Conservation (phyloP, 2,329 filamentous ascomycete species). For the Aspergillus sp. region DNA sequence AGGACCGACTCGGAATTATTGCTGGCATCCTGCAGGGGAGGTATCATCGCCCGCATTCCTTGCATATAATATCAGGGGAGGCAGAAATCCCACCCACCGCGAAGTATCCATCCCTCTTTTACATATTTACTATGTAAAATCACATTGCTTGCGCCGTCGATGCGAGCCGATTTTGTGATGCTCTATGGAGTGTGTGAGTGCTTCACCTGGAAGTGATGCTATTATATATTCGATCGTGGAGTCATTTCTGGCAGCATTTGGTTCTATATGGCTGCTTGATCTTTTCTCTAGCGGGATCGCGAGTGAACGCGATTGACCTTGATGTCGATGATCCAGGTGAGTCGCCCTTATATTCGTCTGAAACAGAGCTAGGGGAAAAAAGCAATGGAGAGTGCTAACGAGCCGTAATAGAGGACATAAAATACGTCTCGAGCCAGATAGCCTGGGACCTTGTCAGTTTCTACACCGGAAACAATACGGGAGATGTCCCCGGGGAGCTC, state of each 20-base stretch:
- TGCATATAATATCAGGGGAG: neutral
- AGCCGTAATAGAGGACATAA: neutral
- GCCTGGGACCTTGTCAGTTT: slow-evolving; percentile 14
- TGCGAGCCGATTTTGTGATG: too few species aligned
- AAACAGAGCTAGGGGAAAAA: neutral
- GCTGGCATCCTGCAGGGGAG: neutral
- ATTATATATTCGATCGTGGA: neutral
- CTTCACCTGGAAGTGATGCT: neutral
- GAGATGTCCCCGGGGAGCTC: slow-evolving; percentile 40
- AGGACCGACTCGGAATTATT: neutral
- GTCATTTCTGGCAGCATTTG: neutral
- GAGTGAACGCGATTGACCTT: neutral
- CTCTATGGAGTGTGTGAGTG: neutral
- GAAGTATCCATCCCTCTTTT: neutral
- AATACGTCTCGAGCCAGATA: neutral
- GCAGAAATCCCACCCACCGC: neutral
- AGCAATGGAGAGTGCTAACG: too few species aligned
- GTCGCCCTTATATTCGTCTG: neutral
- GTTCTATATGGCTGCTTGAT: neutral
- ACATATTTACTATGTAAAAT: too few species aligned
- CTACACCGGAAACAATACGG: slow-evolving; percentile 37
- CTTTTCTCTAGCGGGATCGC: neutral
- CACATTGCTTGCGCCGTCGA: too few species aligned
- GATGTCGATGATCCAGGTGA: neutral
- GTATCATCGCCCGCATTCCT: neutral